Evolutionary conservation across 2,329 filamentous ascomycete genomes (phyloP).

Genomic region (Fusarium nelsonii): DNA sequence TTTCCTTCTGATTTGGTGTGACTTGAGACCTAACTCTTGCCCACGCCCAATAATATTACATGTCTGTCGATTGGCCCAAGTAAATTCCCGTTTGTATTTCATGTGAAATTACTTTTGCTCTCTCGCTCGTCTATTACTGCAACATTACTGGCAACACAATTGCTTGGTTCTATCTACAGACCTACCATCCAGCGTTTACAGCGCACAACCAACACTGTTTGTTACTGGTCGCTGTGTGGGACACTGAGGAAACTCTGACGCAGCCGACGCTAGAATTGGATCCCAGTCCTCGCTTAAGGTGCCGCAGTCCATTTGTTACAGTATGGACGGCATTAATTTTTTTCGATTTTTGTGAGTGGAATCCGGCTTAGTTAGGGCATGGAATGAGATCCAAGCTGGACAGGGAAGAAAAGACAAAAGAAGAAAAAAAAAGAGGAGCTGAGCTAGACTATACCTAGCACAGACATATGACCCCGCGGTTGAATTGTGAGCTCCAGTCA

Average conservation of each 20-base stretch:
- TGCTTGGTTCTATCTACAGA: not conserved
- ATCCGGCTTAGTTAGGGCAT: conserved; percentile 42
- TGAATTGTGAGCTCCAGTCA: conserved; percentile 10
- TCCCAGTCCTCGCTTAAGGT: conserved; percentile 36
- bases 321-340: conserved; percentile 22
- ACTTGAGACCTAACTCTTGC: conserved; percentile 34
- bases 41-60: conserved; percentile 32
- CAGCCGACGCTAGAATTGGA: conserved; percentile 28
- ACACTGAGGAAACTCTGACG: conserved; percentile 40
- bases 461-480: conserved; percentile 27
- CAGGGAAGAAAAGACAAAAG: conserved; percentile 13
- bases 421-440: not conserved
- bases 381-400: not conserved
- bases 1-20: conserved; percentile 39
- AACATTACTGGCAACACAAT: not conserved
- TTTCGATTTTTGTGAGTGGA: conserved; percentile 36
- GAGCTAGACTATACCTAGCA: not conserved
- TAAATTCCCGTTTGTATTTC: conserved; percentile 32
- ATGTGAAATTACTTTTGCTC: not conserved
- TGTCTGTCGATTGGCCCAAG: not conserved
- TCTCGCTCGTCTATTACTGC: not conserved
- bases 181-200: not conserved
- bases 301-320: conserved; percentile 26
- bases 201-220: conserved; percentile 13
- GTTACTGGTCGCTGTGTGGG: conserved; percentile 26